Evolutionary conservation across 2,329 filamentous ascomycete species (phyloP).

Genomic region (Neocatenulostroma microsporum): DNA sequence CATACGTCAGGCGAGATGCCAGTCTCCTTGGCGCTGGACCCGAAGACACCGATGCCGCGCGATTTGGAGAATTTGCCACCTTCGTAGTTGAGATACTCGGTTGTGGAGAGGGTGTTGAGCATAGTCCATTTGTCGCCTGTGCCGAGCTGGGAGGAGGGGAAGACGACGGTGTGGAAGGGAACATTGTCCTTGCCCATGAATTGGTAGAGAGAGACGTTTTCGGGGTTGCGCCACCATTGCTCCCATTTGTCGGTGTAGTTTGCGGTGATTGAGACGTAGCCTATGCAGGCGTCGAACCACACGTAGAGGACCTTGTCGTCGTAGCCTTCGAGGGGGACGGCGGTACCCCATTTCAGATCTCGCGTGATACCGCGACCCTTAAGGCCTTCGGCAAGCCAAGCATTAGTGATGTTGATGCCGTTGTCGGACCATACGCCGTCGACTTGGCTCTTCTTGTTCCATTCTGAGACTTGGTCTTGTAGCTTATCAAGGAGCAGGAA

Average conservation of each 20-base stretch:
- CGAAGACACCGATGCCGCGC: conserved; percentile 81
- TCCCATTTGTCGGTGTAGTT: conserved; percentile 86
- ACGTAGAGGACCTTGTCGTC: conserved; percentile 83
- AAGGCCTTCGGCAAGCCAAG: conserved; percentile 76
- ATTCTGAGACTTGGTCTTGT: conserved; percentile 66
- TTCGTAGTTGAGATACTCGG: conserved; percentile 84
- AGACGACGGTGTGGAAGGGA: conserved; percentile 83
- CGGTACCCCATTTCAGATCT: conserved; percentile 83
- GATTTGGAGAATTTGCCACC: conserved; percentile 91
- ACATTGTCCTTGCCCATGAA: conserved; percentile 94
- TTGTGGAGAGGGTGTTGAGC: conserved; percentile 79
- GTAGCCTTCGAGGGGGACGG: conserved; percentile 53
- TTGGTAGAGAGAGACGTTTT: conserved; percentile 82
- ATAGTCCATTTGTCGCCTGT: conserved; percentile 82
- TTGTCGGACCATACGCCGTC: conserved; percentile 72
- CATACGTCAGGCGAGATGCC: conserved; percentile 82
- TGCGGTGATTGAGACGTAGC: conserved; percentile 90
- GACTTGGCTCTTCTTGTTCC: conserved; percentile 64
- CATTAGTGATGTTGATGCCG: conserved; percentile 66
- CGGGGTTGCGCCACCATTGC: conserved; percentile 87
- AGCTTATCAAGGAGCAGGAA: conserved; percentile 82
- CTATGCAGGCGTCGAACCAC: conserved; percentile 88
- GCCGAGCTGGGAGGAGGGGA: conserved; percentile 79
- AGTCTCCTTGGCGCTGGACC: conserved; percentile 79
- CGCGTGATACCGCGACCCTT: conserved; percentile 83